Evolutionary conservation across 2,329 filamentous ascomycete genomes (phyloP), one percentile per base, ranked within the genome.

Genomic region (Stagonosporopsis chrysanthemi): DNA sequence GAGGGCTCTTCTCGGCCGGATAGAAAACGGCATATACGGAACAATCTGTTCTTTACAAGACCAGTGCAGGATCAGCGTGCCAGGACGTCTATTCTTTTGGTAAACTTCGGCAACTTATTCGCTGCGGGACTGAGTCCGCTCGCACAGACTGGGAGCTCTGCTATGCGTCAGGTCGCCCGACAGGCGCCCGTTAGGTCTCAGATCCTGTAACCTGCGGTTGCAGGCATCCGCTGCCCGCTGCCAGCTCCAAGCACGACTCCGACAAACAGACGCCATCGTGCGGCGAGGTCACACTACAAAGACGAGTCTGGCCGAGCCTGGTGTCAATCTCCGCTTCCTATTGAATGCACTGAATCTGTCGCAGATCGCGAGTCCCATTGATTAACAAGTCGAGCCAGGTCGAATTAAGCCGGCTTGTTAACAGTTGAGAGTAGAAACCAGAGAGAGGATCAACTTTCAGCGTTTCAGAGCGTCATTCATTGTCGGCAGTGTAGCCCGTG

Each of bases 51-150:
- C 44, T 46, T 29, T 41, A 56, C 40, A 29, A 26, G 17, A 22
- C n/a, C 42, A 43, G 39, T 24, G 24, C 22, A 28, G 7, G 54
- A 44, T 43, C 38, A 31, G 42, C 47, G 17, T 33, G 47, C 42
- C 48, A 46, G 47, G 36, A n/a, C 39, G 43, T 48, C 31, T 48
- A 45, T 14, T 22, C 23, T 19, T 44, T 49, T 46, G 40, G 35
- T 31, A 49, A 39, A 42, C 41, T 60, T 47, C 28, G 38, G 58
- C 58, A 46, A 60, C 40, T 56, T 52, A 63, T 64, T 63, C 58
- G 62, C 50, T 62, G 43, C 62, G 64, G 64, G 52, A 49, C 46
- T 22, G 4, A n/a, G 51, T 58, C 64, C 64, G 64, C 43, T 53
- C 44, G 53, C 47, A 55, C 36, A 54, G 44, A 66, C 58, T 64